These are phyloP conservation scores for Entrophospora sp. DNA, from an alignment of 192 early-diverging fungal genomes.

Conservation along the genomic window DNA sequence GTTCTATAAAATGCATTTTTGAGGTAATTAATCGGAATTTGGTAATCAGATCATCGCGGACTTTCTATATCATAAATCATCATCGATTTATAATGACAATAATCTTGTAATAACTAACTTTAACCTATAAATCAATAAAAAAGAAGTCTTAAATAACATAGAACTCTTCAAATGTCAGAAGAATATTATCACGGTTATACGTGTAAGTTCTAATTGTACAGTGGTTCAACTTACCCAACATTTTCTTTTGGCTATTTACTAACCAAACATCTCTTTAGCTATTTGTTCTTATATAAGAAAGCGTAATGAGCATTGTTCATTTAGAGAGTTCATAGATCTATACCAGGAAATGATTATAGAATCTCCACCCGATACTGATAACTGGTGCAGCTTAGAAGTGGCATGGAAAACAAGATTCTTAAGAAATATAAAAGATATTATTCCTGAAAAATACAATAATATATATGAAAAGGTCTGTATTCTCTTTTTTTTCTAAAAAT, in stretches of 20 bases:
- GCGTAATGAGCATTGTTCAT: not conserved
- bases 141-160: too few relatives aligned
- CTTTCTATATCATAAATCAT: too few relatives aligned
- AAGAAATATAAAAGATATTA: not conserved
- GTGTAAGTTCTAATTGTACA: not conserved
- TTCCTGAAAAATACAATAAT: constrained; percentile 6
- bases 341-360: not conserved
- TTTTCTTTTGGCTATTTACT: not conserved
- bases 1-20: too few relatives aligned
- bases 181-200: constrained; percentile 2
- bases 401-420: constrained; percentile 5
- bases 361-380: not conserved
- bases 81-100: too few relatives aligned
- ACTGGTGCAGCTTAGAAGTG: not conserved
- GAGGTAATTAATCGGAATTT: too few relatives aligned
- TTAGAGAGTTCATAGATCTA: constrained; percentile 1
- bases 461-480: constrained; percentile 8
- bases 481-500: not conserved
- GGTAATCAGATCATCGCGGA: too few relatives aligned
- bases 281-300: constrained; percentile 5
- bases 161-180: too few relatives aligned
- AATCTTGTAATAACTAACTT: too few relatives aligned
- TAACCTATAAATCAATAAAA: too few relatives aligned
- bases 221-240: not conserved
- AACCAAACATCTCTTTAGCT: not conserved